Evolutionary conservation across 257 asterid species (phyloP).

Genomic region (Nemophila menziesii): DNA sequence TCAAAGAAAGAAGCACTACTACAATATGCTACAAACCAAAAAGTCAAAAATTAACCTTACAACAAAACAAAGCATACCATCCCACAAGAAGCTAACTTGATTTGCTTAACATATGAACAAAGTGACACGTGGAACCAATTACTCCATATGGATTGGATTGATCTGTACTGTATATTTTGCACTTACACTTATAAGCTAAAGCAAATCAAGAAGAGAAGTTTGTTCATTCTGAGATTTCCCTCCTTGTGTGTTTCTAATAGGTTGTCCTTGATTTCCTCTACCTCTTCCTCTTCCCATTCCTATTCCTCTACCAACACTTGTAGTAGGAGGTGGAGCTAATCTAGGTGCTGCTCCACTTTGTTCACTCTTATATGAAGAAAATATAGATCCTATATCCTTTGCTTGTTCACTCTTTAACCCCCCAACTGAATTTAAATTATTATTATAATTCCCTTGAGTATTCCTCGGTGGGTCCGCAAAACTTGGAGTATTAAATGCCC

Average conservation of each 20-base stretch:
- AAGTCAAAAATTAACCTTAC: conserved; percentile 10
- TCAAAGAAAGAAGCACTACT: neutral
- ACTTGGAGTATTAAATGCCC: conserved; percentile 41
- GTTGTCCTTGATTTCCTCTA: conserved; percentile 59
- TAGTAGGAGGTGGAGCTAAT: conserved; percentile 91
- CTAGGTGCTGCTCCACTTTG: conserved; percentile 57
- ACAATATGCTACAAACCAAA: conserved; percentile 13
- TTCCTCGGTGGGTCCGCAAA: conserved; percentile 26
- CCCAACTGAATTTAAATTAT: conserved; percentile 22
- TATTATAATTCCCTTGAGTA: conserved; percentile 42
- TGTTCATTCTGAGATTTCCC: conserved; percentile 40
- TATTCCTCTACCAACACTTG: conserved; percentile 74
- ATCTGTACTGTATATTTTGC: conserved; percentile 18
- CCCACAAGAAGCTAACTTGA: neutral
- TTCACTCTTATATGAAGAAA: conserved; percentile 59
- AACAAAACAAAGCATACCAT: conserved; percentile 6
- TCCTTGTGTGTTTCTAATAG: conserved; percentile 19
- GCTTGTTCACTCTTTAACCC: conserved; percentile 36
- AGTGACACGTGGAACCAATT: neutral
- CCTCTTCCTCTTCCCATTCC: conserved; percentile 94
- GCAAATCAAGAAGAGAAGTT: conserved; percentile 76
- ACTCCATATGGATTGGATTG: conserved; percentile 6
- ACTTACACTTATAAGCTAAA: conserved; percentile 21
- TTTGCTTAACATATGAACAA: conserved; percentile 3
- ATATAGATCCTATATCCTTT: conserved; percentile 62